Base-by-base conservation (phyloP, 2,329 filamentous ascomycete species). In the Scytalidium lignicola region DNA sequence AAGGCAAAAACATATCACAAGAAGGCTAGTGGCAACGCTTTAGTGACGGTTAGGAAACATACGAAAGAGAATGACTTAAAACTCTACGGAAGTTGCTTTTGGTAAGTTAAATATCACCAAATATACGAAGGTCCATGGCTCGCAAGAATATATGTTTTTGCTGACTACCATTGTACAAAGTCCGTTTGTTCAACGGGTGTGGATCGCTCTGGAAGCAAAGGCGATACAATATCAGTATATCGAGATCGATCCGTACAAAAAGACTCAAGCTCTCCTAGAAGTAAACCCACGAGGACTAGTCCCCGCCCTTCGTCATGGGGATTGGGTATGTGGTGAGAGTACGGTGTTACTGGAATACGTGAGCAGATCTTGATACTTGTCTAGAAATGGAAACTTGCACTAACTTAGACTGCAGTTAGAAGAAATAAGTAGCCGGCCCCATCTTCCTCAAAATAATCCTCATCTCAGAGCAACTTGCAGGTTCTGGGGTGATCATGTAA, bases 171-270 rank as follows among this genome's bases (percentile, higher is more conserved):
- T 41, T n/a, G 21, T 43, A 28, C 32, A 37, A 45, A 65, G 86
- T 62, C 89, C 89, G 21, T 93, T 92, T 63, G 89, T 90, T 1
- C 89, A 95, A 64, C 82, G 89, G 17, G 86, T 93, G 21, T 95
- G 90, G 90, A 93, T 95, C 55, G 86, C 89, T 1, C 75, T 95
- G 29, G 89, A 95, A 65, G 74, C 83, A 59, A 93, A 93, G 65
- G 78, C 80, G 17, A 75, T 93, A 8, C 72, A 79, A 32, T 95
- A 95, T 63, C 88, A 95, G 63, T 95, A 95, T 67, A 84, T 90
- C 58, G 90, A 95, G 67, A 83, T 89, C 42, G 86, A 95, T 61
- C 86, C 88, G 7, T 90, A 88, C 63, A 80, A 83, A 57, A 86
- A 87, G 54, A 86, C 84, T 1, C 76, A 83, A 51, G 74, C 80